Percentiles rank a stretch among this genome's conserved stretches.
These are phyloP conservation scores for Talaromyces sp. DNA, from an alignment of 2,329 filamentous ascomycete species.

Conservation along the genomic window DNA sequence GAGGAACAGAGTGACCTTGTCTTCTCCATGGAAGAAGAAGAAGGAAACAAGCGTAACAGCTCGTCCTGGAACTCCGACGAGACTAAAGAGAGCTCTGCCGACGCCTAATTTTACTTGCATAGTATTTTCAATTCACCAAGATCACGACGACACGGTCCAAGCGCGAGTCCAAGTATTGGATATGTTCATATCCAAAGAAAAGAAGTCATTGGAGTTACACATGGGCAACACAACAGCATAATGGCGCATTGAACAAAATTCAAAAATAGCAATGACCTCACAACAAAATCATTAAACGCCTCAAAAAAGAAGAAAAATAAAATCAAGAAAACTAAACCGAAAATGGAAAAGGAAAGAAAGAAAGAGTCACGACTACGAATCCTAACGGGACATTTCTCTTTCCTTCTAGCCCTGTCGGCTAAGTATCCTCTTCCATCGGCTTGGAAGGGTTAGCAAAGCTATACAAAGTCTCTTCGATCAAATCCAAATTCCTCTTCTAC, in stretches of 20 bases:
- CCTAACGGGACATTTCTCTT: neutral
- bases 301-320: constrained; percentile 15
- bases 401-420: neutral
- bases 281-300: constrained; percentile 13
- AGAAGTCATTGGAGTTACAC: constrained; percentile 23
- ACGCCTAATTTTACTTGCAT: constrained; percentile 25
- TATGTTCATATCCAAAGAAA: constrained; percentile 21
- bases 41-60: constrained; percentile 47
- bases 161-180: constrained; percentile 11
- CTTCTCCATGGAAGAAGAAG: constrained; percentile 56
- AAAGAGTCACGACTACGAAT: neutral
- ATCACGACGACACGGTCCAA: constrained; percentile 22
- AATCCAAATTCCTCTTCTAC: too few species aligned
- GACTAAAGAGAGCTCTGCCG: constrained; percentile 34
- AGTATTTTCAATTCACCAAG: constrained; percentile 7
- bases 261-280: constrained; percentile 10
- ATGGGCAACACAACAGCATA: constrained; percentile 21
- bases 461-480: too few species aligned
- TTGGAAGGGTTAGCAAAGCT: neutral
- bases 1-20: constrained; percentile 49
- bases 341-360: too few species aligned
- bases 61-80: constrained; percentile 37
- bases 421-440: neutral
- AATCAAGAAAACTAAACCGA: too few species aligned
- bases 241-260: constrained; percentile 14